Evolutionary conservation across 176 grass and related monocot species (phyloP), one percentile per base, ranked within the genome.

Genomic region (Carex kokanica): DNA sequence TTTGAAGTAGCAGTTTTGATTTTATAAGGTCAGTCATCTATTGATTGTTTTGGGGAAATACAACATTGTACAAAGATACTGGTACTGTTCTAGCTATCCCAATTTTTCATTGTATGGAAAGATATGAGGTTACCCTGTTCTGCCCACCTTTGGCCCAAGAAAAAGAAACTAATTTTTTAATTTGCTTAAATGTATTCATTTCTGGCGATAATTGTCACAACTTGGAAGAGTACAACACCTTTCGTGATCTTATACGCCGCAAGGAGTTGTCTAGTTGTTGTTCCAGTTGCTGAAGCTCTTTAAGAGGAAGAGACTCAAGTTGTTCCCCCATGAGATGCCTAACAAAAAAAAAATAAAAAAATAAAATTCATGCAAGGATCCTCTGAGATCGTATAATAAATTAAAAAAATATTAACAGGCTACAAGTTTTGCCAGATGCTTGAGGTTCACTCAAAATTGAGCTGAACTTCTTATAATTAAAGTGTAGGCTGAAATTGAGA

Each of bases 241-340:
- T 97, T 86, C 65, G 91, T 20, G 88, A 89, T 84, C 91, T 93
- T 77, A 91, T 88, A 81, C 59, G 88, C 36, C 45, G 79, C 66
- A 97, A 78, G 65, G 91, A 84, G 21, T 5, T 74, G 36, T 88
- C 81, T 41, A 97, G 85, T 68, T 90, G 94, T 20, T 85, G 66
- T 80, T 97, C 91, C 49, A 97, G 87, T 63, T 93, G 94, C 14
- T 90, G 89, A 11, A 90, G 43, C 65, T 97, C 91, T 83, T 84
- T 83, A 0, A 78, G 21, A 60, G 78, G 83, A 41, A 97, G 81
- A 6, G 87, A 64, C 17, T 93, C 89, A 0, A 93, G 78, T 85
- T 97, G 81, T 85, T 91, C 83, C 40, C 91, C 91, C 94, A 89
- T 88, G 40, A 93, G 85, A 87, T 93, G 86, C 84, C 91, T 97